Conservation (phyloP, 306 rosid species). For the Styphnolobium japonicum region DNA sequence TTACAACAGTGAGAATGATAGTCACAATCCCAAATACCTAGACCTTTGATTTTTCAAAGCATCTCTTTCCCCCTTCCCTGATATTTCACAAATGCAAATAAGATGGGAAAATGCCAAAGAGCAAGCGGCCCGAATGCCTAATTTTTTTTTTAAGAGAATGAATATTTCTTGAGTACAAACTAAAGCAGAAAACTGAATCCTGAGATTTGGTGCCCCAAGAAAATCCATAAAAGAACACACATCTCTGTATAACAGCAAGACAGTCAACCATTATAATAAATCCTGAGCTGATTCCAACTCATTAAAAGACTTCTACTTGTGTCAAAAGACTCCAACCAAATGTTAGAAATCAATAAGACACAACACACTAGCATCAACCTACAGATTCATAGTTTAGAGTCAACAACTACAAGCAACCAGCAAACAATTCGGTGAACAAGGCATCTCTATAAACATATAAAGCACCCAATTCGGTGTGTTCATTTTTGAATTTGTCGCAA, state of each 20-base stretch:
- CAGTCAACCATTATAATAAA: not conserved
- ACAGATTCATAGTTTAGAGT: not conserved
- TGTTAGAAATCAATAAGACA: not conserved
- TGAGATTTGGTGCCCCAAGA: not conserved
- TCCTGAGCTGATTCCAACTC: not conserved
- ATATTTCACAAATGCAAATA: not conserved
- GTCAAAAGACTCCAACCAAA: not conserved
- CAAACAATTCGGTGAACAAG: not conserved
- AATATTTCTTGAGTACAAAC: not conserved
- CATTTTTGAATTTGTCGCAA: conserved; percentile 5
- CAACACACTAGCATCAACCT: not conserved
- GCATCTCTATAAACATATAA: not conserved
- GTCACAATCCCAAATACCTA: conserved; percentile 3
- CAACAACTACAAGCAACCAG: conserved; percentile 1
- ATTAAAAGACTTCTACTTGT: not conserved
- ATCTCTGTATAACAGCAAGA: not conserved
- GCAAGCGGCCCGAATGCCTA: not conserved
- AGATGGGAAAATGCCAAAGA: not conserved
- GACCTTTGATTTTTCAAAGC: not conserved
- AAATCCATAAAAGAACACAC: not conserved
- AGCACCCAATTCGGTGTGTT: not conserved
- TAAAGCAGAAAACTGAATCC: not conserved
- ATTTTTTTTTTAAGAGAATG: not conserved
- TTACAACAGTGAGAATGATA: not conserved
- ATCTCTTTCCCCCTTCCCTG: not conserved